phyloP scores from a whole-genome alignment of 192 early-diverging fungal genomes.

The Coemansia sp. region DNA sequence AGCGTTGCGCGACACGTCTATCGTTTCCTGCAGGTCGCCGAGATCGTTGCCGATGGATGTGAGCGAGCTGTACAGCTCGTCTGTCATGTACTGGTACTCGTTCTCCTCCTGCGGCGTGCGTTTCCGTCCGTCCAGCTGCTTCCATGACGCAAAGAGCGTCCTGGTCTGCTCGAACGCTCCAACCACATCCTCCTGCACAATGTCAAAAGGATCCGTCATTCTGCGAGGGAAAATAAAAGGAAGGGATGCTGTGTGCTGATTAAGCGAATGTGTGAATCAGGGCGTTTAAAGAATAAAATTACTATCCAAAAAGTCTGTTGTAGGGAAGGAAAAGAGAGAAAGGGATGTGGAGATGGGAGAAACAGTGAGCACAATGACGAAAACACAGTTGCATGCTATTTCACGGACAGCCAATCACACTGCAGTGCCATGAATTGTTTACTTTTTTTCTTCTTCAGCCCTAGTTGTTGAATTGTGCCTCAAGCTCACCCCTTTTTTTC shows the following conservation, averaged over 20 bases:
- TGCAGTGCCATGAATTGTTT: too few relatives aligned
- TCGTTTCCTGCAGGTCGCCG: constrained; percentile 44
- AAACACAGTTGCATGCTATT: too few relatives aligned
- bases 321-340: too few relatives aligned
- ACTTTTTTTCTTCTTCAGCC: too few relatives aligned
- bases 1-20: constrained; percentile 35
- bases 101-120: constrained; percentile 55
- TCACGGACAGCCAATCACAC: too few relatives aligned
- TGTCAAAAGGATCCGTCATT: constrained; percentile 51
- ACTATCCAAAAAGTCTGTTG: too few relatives aligned
- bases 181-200: constrained; percentile 54
- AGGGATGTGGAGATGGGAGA: too few relatives aligned
- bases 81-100: constrained; percentile 53
- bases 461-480: too few relatives aligned
- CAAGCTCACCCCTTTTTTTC: too few relatives aligned
- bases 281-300: background rate
- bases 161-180: constrained; percentile 48
- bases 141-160: constrained; percentile 50
- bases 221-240: background rate
- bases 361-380: too few relatives aligned
- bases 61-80: constrained; percentile 50
- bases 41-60: constrained; percentile 43
- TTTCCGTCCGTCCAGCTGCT: constrained; percentile 27
- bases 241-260: background rate
- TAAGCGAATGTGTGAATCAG: background rate